These are phyloP conservation scores for Cantharellus cinnabarinus DNA, from an alignment of 768 basidiomycete genomes.

Conservation along the genomic window DNA sequence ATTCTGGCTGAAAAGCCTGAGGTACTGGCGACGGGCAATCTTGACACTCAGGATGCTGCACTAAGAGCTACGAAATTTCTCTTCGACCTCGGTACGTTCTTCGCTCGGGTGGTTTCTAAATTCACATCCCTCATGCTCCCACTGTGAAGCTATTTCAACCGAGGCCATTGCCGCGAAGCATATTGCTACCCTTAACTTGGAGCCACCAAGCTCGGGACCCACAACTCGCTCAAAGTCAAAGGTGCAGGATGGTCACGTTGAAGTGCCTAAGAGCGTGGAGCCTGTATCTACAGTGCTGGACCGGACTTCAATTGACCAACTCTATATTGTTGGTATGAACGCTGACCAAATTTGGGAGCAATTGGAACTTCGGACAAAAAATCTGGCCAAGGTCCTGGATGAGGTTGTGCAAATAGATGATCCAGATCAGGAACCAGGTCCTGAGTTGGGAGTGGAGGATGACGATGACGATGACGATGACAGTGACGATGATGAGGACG, in stretches of 20 bases:
- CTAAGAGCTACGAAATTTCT: slow-evolving; percentile 50
- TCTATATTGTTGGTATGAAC: slow-evolving; percentile 63
- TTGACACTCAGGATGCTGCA: slow-evolving; percentile 34
- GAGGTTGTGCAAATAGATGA: slow-evolving; percentile 33
- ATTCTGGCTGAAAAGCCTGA: slow-evolving; percentile 35
- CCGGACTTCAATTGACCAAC: slow-evolving; percentile 49
- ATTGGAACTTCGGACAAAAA: slow-evolving; percentile 58
- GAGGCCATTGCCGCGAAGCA: slow-evolving; percentile 45
- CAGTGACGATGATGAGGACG: slow-evolving; percentile 13
- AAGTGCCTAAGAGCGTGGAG: slow-evolving; percentile 17
- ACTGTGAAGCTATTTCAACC: slow-evolving; percentile 35
- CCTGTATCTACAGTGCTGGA: slow-evolving; percentile 10
- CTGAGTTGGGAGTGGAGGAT: slow-evolving; percentile 6
- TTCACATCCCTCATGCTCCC: neutral
- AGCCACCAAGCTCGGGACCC: slow-evolving; percentile 40
- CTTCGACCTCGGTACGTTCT: slow-evolving; percentile 44
- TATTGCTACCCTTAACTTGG: slow-evolving; percentile 37
- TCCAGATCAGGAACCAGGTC: slow-evolving; percentile 10
- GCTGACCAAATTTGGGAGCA: slow-evolving; percentile 88
- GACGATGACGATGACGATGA: slow-evolving; percentile 9
- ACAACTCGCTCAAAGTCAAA: slow-evolving; percentile 50
- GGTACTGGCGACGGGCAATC: slow-evolving; percentile 32
- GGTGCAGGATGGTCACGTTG: slow-evolving; percentile 21
- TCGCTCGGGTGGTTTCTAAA: slow-evolving; percentile 9
- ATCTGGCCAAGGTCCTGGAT: slow-evolving; percentile 49